Percentiles rank a stretch among this genome's conserved stretches.
Conservation (phyloP, 257 asterid species). For the Petunia secreta region DNA sequence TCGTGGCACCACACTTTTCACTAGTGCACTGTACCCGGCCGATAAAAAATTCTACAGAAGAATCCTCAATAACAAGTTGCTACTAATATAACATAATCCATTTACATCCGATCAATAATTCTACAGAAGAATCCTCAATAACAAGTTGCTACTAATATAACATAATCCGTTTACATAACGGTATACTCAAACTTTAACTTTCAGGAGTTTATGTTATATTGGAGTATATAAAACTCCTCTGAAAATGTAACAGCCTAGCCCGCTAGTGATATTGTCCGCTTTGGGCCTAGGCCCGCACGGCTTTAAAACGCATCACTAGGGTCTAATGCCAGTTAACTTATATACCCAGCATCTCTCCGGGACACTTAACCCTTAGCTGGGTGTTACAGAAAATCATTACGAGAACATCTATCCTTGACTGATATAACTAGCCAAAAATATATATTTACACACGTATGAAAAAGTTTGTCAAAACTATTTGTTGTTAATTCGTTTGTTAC, state of each 20-base stretch:
- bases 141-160: not conserved
- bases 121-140: not conserved
- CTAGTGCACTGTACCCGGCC: not conserved
- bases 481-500: constrained; percentile 15
- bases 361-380: too few relatives aligned
- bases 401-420: not conserved
- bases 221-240: too few relatives aligned
- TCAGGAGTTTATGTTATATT: not conserved
- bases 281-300: too few relatives aligned
- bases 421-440: not conserved
- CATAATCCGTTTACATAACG: not conserved
- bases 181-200: not conserved
- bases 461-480: not conserved
- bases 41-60: not conserved
- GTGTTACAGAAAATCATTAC: too few relatives aligned
- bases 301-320: too few relatives aligned
- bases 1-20: constrained; percentile 26
- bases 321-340: too few relatives aligned
- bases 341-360: too few relatives aligned
- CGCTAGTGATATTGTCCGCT: too few relatives aligned
- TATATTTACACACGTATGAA: not conserved
- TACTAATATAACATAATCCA: too few relatives aligned
- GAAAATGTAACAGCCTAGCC: too few relatives aligned
- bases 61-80: not conserved
- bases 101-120: not conserved